These are phyloP conservation scores for Phlebiopsis flavidoalba DNA, from an alignment of 768 basidiomycete species.

Conservation along the genomic window DNA sequence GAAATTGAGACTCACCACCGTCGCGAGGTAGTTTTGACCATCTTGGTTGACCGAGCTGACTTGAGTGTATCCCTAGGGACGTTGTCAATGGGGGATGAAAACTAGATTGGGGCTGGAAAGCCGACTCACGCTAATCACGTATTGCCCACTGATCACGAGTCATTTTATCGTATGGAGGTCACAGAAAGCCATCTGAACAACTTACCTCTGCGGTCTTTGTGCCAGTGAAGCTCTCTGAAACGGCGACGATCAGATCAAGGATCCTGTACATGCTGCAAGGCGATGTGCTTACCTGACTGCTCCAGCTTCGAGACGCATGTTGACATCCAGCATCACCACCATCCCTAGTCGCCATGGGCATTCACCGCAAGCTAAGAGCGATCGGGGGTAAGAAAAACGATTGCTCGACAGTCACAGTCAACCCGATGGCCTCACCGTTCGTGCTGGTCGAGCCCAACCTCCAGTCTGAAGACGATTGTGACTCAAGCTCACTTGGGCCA, in stretches of 20 bases:
- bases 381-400: not conserved
- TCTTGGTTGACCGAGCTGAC: conserved; percentile 42
- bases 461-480: conserved; percentile 29
- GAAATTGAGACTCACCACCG: conserved; percentile 21
- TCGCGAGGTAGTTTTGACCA: conserved; percentile 45
- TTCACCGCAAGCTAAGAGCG: conserved; percentile 11
- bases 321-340: conserved; percentile 24
- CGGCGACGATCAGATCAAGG: not conserved
- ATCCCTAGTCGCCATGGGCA: conserved; percentile 26
- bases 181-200: not conserved
- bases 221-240: conserved; percentile 26
- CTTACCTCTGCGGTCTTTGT: conserved; percentile 23
- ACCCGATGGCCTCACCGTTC: conserved; percentile 16
- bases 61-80: conserved; percentile 38
- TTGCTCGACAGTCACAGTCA: not conserved
- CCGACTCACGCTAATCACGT: conserved; percentile 15
- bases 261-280: not conserved
- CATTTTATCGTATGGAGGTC: not conserved
- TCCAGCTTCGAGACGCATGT: conserved; percentile 32
- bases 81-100: not conserved
- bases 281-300: conserved; percentile 10
- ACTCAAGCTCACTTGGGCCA: conserved; percentile 29
- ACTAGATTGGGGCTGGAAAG: not conserved
- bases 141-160: conserved; percentile 22
- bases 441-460: conserved; percentile 29